Conservation (phyloP, 1,284 basidiomycete species). For the Ustilago hordei region DNA sequence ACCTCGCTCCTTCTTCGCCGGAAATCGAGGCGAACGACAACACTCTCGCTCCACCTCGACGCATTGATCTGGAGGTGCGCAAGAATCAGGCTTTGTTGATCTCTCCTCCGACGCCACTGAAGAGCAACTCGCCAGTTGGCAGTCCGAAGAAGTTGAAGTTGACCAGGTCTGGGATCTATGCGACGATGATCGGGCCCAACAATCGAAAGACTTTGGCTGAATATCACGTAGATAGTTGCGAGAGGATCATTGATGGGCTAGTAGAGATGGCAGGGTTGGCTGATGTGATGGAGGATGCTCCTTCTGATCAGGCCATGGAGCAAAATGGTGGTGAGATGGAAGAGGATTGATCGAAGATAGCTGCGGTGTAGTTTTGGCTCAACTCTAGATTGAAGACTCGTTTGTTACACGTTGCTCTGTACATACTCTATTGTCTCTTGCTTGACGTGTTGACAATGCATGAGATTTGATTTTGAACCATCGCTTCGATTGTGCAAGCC, state of each 20-base stretch:
- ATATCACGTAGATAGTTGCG: slow-evolving; percentile 64
- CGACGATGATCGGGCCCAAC: slow-evolving; percentile 63
- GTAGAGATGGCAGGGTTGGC: slow-evolving; percentile 60
- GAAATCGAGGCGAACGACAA: slow-evolving; percentile 19
- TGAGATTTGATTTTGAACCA: not conserved
- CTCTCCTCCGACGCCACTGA: slow-evolving; percentile 55
- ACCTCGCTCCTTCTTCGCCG: slow-evolving; percentile 43
- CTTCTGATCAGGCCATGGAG: slow-evolving; percentile 13
- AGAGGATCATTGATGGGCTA: slow-evolving; percentile 60
- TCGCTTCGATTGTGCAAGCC: not conserved
- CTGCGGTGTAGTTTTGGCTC: not conserved
- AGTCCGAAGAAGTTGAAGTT: slow-evolving; percentile 54
- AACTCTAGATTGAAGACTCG: not conserved
- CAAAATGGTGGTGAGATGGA: not conserved
- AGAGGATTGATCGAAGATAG: not conserved
- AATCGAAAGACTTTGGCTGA: slow-evolving; percentile 65
- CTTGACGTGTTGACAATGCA: slow-evolving; percentile 2
- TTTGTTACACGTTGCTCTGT: not conserved
- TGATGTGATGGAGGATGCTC: slow-evolving; percentile 16
- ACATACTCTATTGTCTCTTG: not conserved
- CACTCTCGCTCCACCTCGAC: not conserved
- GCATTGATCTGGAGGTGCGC: slow-evolving; percentile 2
- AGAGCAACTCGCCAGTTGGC: slow-evolving; percentile 27
- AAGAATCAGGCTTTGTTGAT: slow-evolving; percentile 41
- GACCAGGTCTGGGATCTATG: slow-evolving; percentile 58